Percentiles rank a stretch among this genome's conserved stretches.
Evolutionary conservation across 192 early-diverging fungal genomes (phyloP).

Genomic region (Umbelopsis sp.): DNA sequence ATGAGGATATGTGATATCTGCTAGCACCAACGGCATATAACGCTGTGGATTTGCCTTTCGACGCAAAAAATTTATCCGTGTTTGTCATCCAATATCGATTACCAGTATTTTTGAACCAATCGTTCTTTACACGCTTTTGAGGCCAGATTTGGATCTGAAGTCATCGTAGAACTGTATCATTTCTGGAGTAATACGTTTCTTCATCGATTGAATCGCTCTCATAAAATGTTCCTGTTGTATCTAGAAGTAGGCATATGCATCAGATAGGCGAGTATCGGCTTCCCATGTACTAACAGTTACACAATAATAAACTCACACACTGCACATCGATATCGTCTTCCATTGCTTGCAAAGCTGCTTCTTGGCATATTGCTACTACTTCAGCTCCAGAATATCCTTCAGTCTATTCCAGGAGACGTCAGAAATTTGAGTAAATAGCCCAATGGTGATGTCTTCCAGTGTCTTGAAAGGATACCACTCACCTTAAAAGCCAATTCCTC

Average conservation of each 20-base stretch:
- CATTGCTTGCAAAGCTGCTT: slow-evolving; percentile 92
- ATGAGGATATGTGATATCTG: no score
- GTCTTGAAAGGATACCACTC: not conserved
- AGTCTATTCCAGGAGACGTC: slow-evolving; percentile 47
- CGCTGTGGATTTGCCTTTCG: not conserved
- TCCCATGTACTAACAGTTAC: not conserved
- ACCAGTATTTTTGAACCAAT: not conserved
- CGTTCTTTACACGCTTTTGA: slow-evolving; percentile 46
- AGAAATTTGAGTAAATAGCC: not conserved
- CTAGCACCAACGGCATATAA: no score
- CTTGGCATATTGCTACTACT: slow-evolving; percentile 89
- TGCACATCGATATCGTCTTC: slow-evolving; percentile 67
- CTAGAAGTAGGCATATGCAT: slow-evolving; percentile 38
- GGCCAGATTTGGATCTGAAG: slow-evolving; percentile 59
- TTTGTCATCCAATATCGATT: not conserved
- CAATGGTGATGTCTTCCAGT: not conserved
- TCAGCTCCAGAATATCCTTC: slow-evolving; percentile 96
- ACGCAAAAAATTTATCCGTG: slow-evolving; percentile 1
- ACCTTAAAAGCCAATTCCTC: slow-evolving; percentile 65
- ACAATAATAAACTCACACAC: slow-evolving; percentile 28
- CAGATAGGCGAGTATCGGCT: not conserved
- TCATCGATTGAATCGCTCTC: slow-evolving; percentile 59
- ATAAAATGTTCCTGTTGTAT: slow-evolving; percentile 65
- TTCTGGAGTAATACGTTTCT: slow-evolving; percentile 81
- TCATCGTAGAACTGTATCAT: slow-evolving; percentile 89